phyloP scores from a whole-genome alignment of 2,329 filamentous ascomycete genomes.

The Pestalotiopsis sp. region DNA sequence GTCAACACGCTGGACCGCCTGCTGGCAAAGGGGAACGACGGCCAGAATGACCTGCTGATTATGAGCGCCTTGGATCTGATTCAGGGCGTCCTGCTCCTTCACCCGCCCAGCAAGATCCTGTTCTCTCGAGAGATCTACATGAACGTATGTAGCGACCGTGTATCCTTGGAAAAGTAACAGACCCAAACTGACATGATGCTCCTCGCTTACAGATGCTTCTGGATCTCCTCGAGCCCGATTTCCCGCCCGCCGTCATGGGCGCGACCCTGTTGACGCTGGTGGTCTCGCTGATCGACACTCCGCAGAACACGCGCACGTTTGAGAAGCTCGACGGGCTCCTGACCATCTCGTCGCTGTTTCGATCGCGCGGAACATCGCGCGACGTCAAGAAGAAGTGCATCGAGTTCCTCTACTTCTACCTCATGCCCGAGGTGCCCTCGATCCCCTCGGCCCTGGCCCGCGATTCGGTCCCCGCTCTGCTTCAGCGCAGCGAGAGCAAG shows the following conservation, averaged over 20 bases:
- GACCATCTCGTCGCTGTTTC: conserved; percentile 91
- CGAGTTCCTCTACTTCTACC: conserved; percentile 97
- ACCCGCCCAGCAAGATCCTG: conserved; percentile 84
- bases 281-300: conserved; percentile 82
- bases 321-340: conserved; percentile 90
- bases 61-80: conserved; percentile 85
- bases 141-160: conserved; percentile 63
- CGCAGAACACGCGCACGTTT: conserved; percentile 87
- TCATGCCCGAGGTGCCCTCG: conserved; percentile 83
- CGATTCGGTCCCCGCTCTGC: conserved; percentile 50
- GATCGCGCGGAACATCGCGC: conserved; percentile 79
- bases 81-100: conserved; percentile 84
- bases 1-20: conserved; percentile 85
- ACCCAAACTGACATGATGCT: background rate
- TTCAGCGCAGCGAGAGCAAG: conserved; percentile 71
- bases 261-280: conserved; percentile 89
- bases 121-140: conserved; percentile 92
- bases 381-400: conserved; percentile 95
- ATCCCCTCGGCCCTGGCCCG: conserved; percentile 51
- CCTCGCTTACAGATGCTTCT: conserved; percentile 70
- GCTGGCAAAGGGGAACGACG: conserved; percentile 79
- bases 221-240: conserved; percentile 89
- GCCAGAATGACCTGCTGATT: conserved; percentile 85
- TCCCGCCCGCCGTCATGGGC: conserved; percentile 89
- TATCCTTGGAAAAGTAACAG: background rate